Evolutionary conservation across 2,329 filamentous ascomycete species (phyloP), one percentile per base, ranked within the genome.

Genomic region (Paracamarosporium sp.): DNA sequence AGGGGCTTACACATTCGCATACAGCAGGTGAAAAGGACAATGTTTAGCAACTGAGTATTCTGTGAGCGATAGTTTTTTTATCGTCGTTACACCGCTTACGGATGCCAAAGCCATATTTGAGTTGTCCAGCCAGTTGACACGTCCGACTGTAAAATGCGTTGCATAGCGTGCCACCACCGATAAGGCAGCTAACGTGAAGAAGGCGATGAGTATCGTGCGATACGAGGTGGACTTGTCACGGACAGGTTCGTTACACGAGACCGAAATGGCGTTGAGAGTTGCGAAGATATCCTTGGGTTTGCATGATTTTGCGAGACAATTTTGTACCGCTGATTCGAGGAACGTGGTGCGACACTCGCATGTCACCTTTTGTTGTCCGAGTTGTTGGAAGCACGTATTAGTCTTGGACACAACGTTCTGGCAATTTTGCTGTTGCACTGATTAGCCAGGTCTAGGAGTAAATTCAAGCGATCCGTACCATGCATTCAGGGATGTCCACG

Each of bases 1-100:
- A n/a, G n/a, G n/a, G n/a, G n/a, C n/a, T 41, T 20, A 51, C 48
- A 61, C 56, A 61, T 61, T n/a, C 48, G 53, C 17, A 56, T 51
- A 28, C 53, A 56, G 2, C 53, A 50, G 1, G 45, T 53, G n/a
- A 59, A 62, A 5, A 62, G 28, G 1, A 59, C 17, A 13, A 40
- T 22, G 17, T 41, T 35, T 28, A 51, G 38, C 12, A 35, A 6
- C 48, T 36, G 30, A 7, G 20, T 6, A 12, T 17, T 3, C 25
- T 3, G 9, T 35, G 11, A 47, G 44, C 17, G 9, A 22, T 15
- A 4, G 2, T 2, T 9, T 11, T 20, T 13, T 4, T 12, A 7
- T 12, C 17, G 15, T 22, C n/a, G 3, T 7, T 1, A 4, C 5
- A 13, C 4, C 5, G 6, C 44, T 33, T 47, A 48, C 45, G n/a